phyloP scores from a whole-genome alignment of 2,329 filamentous ascomycete species.

The Polytolypa hystricis region DNA sequence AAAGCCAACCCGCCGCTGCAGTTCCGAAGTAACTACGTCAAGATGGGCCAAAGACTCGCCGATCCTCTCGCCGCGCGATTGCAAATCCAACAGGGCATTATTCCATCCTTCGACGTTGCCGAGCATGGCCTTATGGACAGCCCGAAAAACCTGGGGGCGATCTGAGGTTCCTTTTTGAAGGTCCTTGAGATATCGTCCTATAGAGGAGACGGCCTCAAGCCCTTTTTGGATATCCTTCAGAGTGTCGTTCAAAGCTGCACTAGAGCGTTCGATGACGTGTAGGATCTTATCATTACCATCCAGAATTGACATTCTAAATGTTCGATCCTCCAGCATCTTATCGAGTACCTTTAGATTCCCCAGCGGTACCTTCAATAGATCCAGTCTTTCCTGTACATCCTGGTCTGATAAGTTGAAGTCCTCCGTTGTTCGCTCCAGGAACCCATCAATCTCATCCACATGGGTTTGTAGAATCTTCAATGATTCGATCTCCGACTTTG shows the following conservation, averaged over 20 bases:
- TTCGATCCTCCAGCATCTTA: constrained; percentile 72
- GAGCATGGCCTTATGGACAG: constrained; percentile 81
- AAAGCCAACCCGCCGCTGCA: constrained; percentile 73
- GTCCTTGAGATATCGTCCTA: constrained; percentile 61
- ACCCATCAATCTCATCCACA: constrained; percentile 88
- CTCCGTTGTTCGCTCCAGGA: constrained; percentile 73
- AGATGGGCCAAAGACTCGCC: constrained; percentile 61
- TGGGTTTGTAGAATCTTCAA: constrained; percentile 81
- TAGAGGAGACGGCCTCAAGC: constrained; percentile 61
- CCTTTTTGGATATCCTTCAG: constrained; percentile 71
- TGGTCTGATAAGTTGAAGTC: constrained; percentile 68
- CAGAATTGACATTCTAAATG: constrained; percentile 71
- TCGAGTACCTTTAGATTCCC: constrained; percentile 75
- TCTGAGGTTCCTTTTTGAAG: neutral
- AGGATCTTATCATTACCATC: constrained; percentile 86
- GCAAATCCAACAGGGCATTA: constrained; percentile 64
- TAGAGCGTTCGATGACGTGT: constrained; percentile 73
- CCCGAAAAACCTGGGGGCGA: constrained; percentile 48
- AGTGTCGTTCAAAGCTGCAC: constrained; percentile 61
- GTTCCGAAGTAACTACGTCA: constrained; percentile 67
- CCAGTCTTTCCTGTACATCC: constrained; percentile 71
- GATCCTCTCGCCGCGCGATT: constrained; percentile 59
- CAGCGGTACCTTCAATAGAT: constrained; percentile 71
- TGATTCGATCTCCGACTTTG: constrained; percentile 80
- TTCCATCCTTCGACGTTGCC: constrained; percentile 88